Evolutionary conservation across 192 early-diverging fungal genomes (phyloP).

Genomic region (Rhizoclosmatium globosum): DNA sequence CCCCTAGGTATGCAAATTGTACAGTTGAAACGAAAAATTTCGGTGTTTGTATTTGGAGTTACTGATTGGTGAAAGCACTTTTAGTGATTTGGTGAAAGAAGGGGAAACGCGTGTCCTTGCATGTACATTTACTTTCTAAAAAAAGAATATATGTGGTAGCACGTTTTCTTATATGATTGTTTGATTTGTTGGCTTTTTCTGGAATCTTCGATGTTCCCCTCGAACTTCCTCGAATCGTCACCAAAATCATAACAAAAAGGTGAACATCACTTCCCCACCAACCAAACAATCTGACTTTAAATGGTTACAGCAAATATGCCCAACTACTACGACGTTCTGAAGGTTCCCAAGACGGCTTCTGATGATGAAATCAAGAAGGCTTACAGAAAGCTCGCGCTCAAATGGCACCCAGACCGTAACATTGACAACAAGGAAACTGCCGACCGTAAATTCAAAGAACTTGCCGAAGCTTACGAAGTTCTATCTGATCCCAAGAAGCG

Average conservation of each 20-base stretch:
- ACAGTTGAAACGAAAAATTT: background rate
- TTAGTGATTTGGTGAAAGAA: too few species aligned
- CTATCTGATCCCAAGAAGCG: slow-evolving; percentile 63
- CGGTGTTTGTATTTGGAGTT: background rate
- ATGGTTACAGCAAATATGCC: background rate
- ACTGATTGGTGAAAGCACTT: background rate
- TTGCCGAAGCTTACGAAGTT: slow-evolving; percentile 66
- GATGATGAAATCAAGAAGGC: slow-evolving; percentile 77
- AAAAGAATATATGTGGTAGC: too few species aligned
- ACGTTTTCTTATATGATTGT: too few species aligned
- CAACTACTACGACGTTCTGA: slow-evolving; percentile 76
- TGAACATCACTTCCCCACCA: background rate
- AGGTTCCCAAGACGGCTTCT: slow-evolving; percentile 62
- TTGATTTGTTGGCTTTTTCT: background rate
- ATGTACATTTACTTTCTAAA: too few species aligned
- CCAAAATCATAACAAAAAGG: background rate
- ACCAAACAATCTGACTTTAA: background rate
- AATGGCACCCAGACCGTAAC: slow-evolving; percentile 86
- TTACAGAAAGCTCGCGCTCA: slow-evolving; percentile 72
- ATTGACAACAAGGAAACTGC: slow-evolving; percentile 71
- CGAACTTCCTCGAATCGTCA: too few species aligned
- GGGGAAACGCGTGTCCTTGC: too few species aligned
- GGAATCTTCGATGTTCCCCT: background rate
- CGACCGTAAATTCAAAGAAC: slow-evolving; percentile 81
- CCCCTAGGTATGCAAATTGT: background rate